phyloP scores from a whole-genome alignment of 768 basidiomycete species.

The Gautieria morchelliformis region DNA sequence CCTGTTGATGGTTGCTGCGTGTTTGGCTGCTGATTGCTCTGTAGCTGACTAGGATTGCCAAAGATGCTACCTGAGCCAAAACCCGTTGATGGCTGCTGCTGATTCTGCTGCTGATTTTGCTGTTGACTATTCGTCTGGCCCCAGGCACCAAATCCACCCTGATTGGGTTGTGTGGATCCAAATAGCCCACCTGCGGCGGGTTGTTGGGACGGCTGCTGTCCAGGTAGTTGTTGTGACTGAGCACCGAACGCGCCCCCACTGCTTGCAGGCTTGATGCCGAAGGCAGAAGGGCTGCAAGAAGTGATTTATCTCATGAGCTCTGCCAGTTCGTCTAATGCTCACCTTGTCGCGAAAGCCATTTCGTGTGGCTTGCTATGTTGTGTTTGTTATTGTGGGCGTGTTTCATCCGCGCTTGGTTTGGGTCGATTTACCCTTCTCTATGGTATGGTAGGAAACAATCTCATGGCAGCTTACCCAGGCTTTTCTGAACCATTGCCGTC shows the following conservation, averaged over 20 bases:
- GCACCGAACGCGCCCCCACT: not conserved
- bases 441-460: not conserved
- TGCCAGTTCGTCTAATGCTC: not conserved
- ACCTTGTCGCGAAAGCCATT: conserved; percentile 5
- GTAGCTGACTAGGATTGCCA: too few relatives aligned
- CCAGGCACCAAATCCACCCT: not conserved
- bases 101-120: not conserved
- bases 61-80: not conserved
- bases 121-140: not conserved
- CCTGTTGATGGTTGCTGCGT: not conserved
- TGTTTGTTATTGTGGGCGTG: conserved; percentile 1
- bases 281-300: not conserved
- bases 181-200: too few relatives aligned
- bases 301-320: not conserved
- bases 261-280: conserved; percentile 1
- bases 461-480: not conserved
- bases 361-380: not conserved
- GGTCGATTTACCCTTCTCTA: not conserved
- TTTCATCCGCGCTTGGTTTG: not conserved
- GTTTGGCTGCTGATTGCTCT: too few relatives aligned
- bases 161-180: not conserved
- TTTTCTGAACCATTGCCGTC: not conserved
- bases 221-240: not conserved
- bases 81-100: not conserved
- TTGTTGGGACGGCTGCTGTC: conserved; percentile 11